phyloP scores from a whole-genome alignment of 768 basidiomycete genomes.

The Omphalotus guepiniiformis region DNA sequence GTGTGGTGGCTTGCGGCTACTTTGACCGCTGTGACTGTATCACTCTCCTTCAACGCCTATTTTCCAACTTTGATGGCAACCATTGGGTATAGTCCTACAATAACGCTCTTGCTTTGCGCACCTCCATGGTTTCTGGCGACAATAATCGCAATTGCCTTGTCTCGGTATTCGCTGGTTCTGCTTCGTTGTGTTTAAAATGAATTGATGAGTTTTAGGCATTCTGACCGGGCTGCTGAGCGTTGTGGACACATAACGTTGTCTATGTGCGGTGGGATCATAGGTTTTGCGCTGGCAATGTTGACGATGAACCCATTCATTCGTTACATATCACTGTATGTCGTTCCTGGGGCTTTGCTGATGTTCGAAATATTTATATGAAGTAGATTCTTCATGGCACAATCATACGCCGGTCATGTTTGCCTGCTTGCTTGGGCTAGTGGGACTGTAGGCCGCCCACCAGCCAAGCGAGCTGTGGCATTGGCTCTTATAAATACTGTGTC shows the following conservation, averaged over 20 bases:
- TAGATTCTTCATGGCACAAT: slow-evolving; percentile 76
- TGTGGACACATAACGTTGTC: slow-evolving; percentile 60
- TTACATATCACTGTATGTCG: slow-evolving; percentile 58
- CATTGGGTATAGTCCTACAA: slow-evolving; percentile 44
- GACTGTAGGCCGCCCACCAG: slow-evolving; percentile 57
- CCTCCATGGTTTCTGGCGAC: slow-evolving; percentile 69
- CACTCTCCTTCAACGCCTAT: slow-evolving; percentile 52
- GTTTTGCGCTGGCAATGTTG: slow-evolving; percentile 60
- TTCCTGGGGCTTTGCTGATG: not conserved
- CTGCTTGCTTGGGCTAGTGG: slow-evolving; percentile 53
- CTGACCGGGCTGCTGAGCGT: slow-evolving; percentile 67
- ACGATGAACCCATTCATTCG: slow-evolving; percentile 60
- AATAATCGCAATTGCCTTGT: slow-evolving; percentile 46
- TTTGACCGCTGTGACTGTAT: slow-evolving; percentile 41
- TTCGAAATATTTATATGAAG: slow-evolving; percentile 5
- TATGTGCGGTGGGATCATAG: slow-evolving; percentile 56
- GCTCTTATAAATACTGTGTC: slow-evolving; percentile 80
- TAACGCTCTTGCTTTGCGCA: slow-evolving; percentile 54
- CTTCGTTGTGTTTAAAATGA: not conserved
- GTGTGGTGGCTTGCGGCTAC: slow-evolving; percentile 58
- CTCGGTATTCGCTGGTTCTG: slow-evolving; percentile 32
- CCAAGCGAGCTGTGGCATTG: slow-evolving; percentile 86
- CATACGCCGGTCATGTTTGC: slow-evolving; percentile 67
- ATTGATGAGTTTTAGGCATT: slow-evolving; percentile 42
- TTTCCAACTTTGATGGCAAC: slow-evolving; percentile 55